Base-by-base conservation (phyloP, 192 early-diverging fungal genomes). In the Entomortierella beljakovae region DNA sequence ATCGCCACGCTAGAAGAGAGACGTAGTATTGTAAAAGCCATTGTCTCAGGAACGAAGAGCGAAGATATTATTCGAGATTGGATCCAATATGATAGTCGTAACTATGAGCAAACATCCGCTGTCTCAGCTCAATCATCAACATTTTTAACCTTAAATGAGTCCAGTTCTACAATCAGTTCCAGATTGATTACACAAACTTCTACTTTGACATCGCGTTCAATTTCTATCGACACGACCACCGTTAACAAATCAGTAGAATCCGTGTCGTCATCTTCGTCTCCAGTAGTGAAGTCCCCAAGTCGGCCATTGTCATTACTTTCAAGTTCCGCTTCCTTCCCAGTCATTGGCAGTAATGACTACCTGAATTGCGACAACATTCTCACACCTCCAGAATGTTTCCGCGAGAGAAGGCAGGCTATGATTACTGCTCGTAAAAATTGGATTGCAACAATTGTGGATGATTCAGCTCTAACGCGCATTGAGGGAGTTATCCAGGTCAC, bases 331-430 rank as follows among this genome's bases (percentile, higher is more conserved):
- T 69, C 61, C 16, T 79, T 79, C 56, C 74, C 74, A 18, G 42
- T 22, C 37, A 64, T 69, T 8, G 74, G 74, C 18, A 79, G 74
- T 26, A 50, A 25, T 38, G 74, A 79, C 16, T 79, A 79, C 10
- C 18, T 70, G 33, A 70, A 65, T 40, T 65, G 26, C 13, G 75
- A 79, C 32, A 79, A 79, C 43, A 79, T 79, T 49, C 46, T 79
- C 60, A 70, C 75, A 0, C 75, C 75, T 1, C 75, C 75, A 1
- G 75, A 79, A 34, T 79, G 75, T 48, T 79, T 79, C 62, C 60
- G 57, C 2, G 75, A 79, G 37, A 53, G 75, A 18, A 46, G 75
- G 37, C 67, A 69, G 26, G 11, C 70, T 33, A 29, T 79, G 50
- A n/a, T 79, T 6, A 33, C n/a, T 8, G 66, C 61, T n/a, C 55